phyloP scores from a whole-genome alignment of 2,329 filamentous ascomycete species.

The Cladosporium velox region DNA sequence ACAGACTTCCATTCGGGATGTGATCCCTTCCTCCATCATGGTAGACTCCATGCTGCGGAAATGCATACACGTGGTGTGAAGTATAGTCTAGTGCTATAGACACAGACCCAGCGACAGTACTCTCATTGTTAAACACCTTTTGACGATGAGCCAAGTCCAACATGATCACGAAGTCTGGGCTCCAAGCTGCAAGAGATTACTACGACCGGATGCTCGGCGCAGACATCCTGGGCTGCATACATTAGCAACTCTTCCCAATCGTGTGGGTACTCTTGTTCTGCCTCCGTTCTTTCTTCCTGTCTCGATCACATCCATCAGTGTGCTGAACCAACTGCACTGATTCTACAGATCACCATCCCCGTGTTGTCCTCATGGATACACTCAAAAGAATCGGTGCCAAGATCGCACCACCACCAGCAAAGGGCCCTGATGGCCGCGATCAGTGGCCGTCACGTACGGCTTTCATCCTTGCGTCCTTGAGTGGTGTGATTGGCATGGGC shows the following conservation, averaged over 20 bases:
- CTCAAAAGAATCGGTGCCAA: constrained; percentile 2
- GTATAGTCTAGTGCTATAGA: no score
- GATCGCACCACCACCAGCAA: constrained; percentile 42
- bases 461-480: constrained; percentile 61
- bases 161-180: background rate
- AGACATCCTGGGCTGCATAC: constrained; percentile 1
- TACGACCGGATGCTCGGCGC: constrained; percentile 2
- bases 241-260: background rate
- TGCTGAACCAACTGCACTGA: background rate
- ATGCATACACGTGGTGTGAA: background rate
- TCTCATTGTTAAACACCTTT: background rate
- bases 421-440: constrained; percentile 46
- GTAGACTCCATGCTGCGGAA: background rate
- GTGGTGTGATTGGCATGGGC: constrained; percentile 60
- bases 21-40: background rate
- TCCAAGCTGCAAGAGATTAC: background rate
- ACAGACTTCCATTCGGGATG: background rate
- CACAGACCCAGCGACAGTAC: background rate
- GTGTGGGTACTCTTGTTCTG: background rate
- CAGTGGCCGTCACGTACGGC: constrained; percentile 58
- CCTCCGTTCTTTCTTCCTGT: background rate
- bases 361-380: background rate
- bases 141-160: background rate
- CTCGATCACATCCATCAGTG: background rate
- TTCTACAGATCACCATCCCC: background rate